phyloP scores from a whole-genome alignment of 371 early-diverging fungal genomes.

The Fennellomyces sp. region DNA sequence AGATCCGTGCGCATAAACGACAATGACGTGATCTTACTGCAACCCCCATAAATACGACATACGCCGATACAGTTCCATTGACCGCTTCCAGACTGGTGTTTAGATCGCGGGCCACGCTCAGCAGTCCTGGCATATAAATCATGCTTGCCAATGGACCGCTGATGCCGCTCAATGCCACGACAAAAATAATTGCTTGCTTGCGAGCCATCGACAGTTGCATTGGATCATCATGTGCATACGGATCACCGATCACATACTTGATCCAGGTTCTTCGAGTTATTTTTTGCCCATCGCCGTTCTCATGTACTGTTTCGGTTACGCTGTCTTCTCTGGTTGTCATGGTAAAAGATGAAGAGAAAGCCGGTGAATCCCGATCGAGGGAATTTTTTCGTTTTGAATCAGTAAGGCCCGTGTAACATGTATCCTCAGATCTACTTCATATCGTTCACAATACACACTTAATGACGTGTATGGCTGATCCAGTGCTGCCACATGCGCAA shows the following conservation, averaged over 20 bases:
- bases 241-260: conserved; percentile 16
- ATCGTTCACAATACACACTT: no score
- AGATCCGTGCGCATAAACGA: not conserved
- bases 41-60: conserved; percentile 36
- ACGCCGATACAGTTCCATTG: conserved; percentile 42
- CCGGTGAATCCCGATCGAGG: no score
- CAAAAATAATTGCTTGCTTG: conserved; percentile 36
- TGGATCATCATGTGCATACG: conserved; percentile 32
- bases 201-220: conserved; percentile 30
- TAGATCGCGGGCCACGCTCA: conserved; percentile 35
- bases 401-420: no score
- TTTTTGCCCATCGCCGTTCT: not conserved
- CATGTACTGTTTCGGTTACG: no score
- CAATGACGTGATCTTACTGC: conserved; percentile 21
- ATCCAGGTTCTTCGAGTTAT: conserved; percentile 9
- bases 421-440: no score
- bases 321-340: not conserved
- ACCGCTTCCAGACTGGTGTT: conserved; percentile 31
- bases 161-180: conserved; percentile 26
- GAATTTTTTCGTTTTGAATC: no score
- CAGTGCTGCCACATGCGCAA: no score
- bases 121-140: conserved; percentile 46
- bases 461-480: no score
- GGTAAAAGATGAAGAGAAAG: no score
- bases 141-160: conserved; percentile 41